These are phyloP conservation scores for Fusarium avenaceum DNA, from an alignment of 2,329 filamentous ascomycete genomes.

Conservation along the genomic window DNA sequence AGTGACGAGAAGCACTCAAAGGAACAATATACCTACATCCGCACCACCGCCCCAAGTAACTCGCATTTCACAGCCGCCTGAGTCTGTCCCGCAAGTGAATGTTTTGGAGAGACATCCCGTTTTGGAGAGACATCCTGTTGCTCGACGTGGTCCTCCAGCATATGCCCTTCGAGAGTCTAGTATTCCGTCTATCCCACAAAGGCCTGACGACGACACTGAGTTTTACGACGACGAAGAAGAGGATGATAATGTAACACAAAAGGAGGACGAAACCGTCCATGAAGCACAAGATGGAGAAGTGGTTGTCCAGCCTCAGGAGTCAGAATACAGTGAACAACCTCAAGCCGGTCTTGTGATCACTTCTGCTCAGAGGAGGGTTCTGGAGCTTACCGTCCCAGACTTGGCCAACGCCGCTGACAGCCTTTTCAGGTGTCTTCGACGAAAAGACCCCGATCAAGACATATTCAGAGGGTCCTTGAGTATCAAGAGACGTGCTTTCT, in stretches of 20 bases:
- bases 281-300: slow-evolving; percentile 23
- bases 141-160: slow-evolving; percentile 46
- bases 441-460: slow-evolving; percentile 29
- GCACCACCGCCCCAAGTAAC: slow-evolving; percentile 3
- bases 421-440: slow-evolving; percentile 47
- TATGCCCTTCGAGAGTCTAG: slow-evolving; percentile 38
- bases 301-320: slow-evolving; percentile 9
- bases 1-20: slow-evolving; percentile 38
- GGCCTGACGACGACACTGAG: slow-evolving; percentile 45
- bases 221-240: slow-evolving; percentile 15
- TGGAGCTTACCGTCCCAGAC: slow-evolving; percentile 47
- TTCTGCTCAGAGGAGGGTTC: slow-evolving; percentile 40
- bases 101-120: slow-evolving; percentile 29
- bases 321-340: slow-evolving; percentile 5
- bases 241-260: neutral
- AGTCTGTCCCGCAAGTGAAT: slow-evolving; percentile 5
- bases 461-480: slow-evolving; percentile 44
- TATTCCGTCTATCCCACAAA: slow-evolving; percentile 29
- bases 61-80: slow-evolving; percentile 3
- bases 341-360: slow-evolving; percentile 19
- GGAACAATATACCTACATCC: slow-evolving; percentile 8
- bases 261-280: slow-evolving; percentile 18
- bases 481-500: slow-evolving; percentile 49
- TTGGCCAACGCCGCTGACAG: slow-evolving; percentile 48
- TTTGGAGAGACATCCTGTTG: slow-evolving; percentile 24